Evolutionary conservation across 2,329 filamentous ascomycete species (phyloP), one percentile per base, ranked within the genome.

Genomic region (Fusarium penzigii): DNA sequence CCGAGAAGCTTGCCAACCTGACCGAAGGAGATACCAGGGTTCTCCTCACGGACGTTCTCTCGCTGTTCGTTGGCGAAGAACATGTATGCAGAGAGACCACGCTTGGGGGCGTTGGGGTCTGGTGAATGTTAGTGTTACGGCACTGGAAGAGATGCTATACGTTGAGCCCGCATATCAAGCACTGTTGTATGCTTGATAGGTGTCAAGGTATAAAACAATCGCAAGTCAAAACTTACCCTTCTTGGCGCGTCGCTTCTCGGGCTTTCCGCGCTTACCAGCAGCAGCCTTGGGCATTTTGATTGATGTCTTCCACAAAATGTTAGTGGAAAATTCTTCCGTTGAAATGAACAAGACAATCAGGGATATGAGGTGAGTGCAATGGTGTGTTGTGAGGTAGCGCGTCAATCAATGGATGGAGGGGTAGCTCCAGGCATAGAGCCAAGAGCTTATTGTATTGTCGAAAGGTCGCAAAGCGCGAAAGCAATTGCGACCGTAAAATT

Each of bases 31-130:
- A 97, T 96, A 68, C 92, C 93, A 39, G 93, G 93, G 84, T 97
- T 97, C 78, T 97, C 93, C 74, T 96, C 92, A 68, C 94, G 91
- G 66, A 99, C 94, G 75, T 94, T 96, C 73, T 97, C 93, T 67
- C 94, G 92, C 80, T 97, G 91, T 79, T 97, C 94, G 72, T 97
- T 97, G 85, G 94, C 94, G 75, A 97, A 99, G 88, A 97, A 97
- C 94, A 99, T 99, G 86, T 99, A 99, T 61, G 94, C 94, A 48
- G 94, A 97, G 46, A 99, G 90, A 81, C 93, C 94, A 78, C 94
- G 92, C 92, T 97, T 99, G 75, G 94, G 94, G 56, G 92, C 93
- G 78, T 97, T 97, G 77, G 92, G 92, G 78, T 97, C 92, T 96
- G 68, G 9, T 14, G 11, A 25, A 11, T 29, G 34, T 60, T 41